Conservation (phyloP, 2,329 filamentous ascomycete genomes). For the Claviceps digitariae region DNA sequence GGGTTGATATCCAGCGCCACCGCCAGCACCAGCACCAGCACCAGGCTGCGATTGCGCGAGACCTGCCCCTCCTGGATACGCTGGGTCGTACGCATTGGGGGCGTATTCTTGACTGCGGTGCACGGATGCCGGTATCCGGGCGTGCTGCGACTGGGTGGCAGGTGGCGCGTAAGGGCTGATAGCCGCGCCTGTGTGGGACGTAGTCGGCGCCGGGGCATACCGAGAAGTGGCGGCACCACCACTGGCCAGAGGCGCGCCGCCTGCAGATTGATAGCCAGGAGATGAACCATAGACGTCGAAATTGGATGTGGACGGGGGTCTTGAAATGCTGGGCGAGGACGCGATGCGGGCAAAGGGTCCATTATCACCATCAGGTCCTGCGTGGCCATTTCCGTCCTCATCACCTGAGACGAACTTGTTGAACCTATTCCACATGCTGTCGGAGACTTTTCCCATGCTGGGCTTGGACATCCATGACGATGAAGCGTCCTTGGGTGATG, state of each 20-base stretch:
- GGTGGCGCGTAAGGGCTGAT: slow-evolving; percentile 21
- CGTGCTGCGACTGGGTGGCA: slow-evolving; percentile 21
- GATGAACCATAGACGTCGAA: slow-evolving; percentile 58
- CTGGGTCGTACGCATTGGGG: slow-evolving; percentile 24
- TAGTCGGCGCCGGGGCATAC: slow-evolving; percentile 17
- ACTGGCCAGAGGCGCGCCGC: slow-evolving; percentile 20
- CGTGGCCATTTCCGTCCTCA: slow-evolving; percentile 66
- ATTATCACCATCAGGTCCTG: slow-evolving; percentile 45
- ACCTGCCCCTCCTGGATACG: slow-evolving; percentile 10
- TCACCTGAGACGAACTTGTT: slow-evolving; percentile 95
- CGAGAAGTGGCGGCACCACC: slow-evolving; percentile 23
- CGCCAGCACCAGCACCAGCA: slow-evolving; percentile 4
- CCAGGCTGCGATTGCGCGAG: slow-evolving; percentile 6
- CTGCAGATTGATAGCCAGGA: slow-evolving; percentile 16
- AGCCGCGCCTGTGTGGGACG: slow-evolving; percentile 7
- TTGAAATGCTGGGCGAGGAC: slow-evolving; percentile 60
- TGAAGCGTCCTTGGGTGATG: slow-evolving; percentile 68
- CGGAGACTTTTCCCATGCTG: slow-evolving; percentile 90
- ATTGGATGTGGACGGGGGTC: slow-evolving; percentile 54
- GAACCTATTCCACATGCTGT: slow-evolving; percentile 80
- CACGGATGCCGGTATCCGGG: not conserved
- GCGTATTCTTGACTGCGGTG: slow-evolving; percentile 3
- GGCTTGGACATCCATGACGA: slow-evolving; percentile 89
- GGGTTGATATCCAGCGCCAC: slow-evolving; percentile 8
- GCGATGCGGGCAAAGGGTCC: slow-evolving; percentile 76